Evolutionary conservation across 1,284 basidiomycete species (phyloP).

Genomic region (Phellopilus nigrolimitatus): DNA sequence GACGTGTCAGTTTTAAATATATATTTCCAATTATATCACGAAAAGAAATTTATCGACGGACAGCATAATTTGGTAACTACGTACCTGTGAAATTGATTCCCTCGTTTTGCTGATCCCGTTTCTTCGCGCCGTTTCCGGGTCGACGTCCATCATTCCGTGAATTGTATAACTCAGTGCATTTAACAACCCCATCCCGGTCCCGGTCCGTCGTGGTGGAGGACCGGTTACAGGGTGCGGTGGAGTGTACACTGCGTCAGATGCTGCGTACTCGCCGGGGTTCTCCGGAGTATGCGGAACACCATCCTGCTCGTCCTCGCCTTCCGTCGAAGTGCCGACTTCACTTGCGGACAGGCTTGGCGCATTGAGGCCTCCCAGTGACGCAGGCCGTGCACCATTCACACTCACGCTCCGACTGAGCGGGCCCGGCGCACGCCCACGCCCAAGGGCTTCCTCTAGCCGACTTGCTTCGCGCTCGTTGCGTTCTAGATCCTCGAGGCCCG

Average conservation of each 20-base stretch:
- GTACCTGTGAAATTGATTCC: slow-evolving; percentile 89
- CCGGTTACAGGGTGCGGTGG: slow-evolving; percentile 74
- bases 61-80: slow-evolving; percentile 23
- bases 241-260: slow-evolving; percentile 39
- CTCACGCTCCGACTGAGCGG: slow-evolving; percentile 24
- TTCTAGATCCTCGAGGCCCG: slow-evolving; percentile 87
- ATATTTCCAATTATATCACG: too few species aligned
- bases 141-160: slow-evolving; percentile 97
- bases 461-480: slow-evolving; percentile 89
- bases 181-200: slow-evolving; percentile 82
- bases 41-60: background rate
- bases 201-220: slow-evolving; percentile 49
- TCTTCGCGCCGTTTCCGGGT: slow-evolving; percentile 92
- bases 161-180: slow-evolving; percentile 93
- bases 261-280: slow-evolving; percentile 25
- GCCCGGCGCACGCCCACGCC: slow-evolving; percentile 42
- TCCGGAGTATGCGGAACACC: slow-evolving; percentile 28
- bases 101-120: slow-evolving; percentile 92
- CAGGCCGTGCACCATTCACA: slow-evolving; percentile 12
- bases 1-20: background rate
- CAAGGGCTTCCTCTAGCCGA: slow-evolving; percentile 84
- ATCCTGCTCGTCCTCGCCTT: slow-evolving; percentile 15
- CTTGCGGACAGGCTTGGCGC: slow-evolving; percentile 2
- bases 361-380: too few species aligned
- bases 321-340: background rate